phyloP scores from a whole-genome alignment of 2,329 filamentous ascomycete species.

The Stagonosporopsis vannaccii region DNA sequence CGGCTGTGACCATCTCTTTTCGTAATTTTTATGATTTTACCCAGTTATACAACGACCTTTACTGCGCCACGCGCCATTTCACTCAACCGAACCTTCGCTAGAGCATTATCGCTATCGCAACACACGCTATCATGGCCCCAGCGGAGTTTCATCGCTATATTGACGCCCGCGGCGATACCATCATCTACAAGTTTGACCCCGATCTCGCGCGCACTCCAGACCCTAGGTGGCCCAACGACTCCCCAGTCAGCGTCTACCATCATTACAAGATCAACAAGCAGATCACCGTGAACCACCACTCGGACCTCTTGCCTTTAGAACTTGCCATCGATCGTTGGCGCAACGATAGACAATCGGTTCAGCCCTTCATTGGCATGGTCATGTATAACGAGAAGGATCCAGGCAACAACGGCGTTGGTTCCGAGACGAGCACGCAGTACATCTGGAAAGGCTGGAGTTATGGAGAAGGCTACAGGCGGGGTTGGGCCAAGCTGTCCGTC shows the following conservation, averaged over 20 bases:
- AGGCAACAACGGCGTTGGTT: not conserved
- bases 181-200: conserved; percentile 28
- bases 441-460: conserved; percentile 16
- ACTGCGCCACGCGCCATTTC: not conserved
- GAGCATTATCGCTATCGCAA: not conserved
- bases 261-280: conserved; percentile 12
- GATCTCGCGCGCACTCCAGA: conserved; percentile 11
- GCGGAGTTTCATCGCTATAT: conserved; percentile 24
- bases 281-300: conserved; percentile 8
- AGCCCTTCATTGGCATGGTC: conserved; percentile 16
- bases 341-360: conserved; percentile 14
- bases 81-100: not conserved
- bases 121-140: conserved; percentile 13
- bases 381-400: conserved; percentile 15
- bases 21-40: no score
- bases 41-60: not conserved
- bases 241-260: conserved; percentile 20
- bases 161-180: conserved; percentile 18
- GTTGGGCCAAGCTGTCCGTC: conserved; percentile 14
- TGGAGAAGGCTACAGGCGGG: conserved; percentile 8
- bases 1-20: not conserved
- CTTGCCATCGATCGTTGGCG: conserved; percentile 18
- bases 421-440: conserved; percentile 1
- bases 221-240: conserved; percentile 10
- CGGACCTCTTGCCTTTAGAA: conserved; percentile 14